A percentile compares a stretch with the other conserved stretches of the same genome.
These are phyloP conservation scores for Apiotrichum veenhuisii DNA, from an alignment of 1,284 basidiomycete genomes.

Conservation along the genomic window DNA sequence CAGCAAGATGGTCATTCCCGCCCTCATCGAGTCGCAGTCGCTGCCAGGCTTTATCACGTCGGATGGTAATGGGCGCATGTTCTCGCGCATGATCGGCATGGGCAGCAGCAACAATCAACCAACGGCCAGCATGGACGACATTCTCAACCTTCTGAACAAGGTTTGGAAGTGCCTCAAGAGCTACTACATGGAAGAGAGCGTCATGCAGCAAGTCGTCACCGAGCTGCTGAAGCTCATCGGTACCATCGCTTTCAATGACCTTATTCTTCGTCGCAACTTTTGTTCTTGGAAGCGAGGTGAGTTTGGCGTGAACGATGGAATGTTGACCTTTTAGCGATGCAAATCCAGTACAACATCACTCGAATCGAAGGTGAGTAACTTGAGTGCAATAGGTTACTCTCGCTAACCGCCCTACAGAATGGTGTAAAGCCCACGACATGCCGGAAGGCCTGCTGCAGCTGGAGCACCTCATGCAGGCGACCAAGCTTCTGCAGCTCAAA, in stretches of 20 bases:
- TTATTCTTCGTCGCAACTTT: conserved; percentile 98
- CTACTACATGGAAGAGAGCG: conserved; percentile 97
- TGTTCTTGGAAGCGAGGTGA: conserved; percentile 98
- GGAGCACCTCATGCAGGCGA: conserved; percentile 99
- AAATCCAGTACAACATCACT: conserved; percentile 98
- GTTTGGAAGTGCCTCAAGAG: conserved; percentile 98
- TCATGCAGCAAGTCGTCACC: conserved; percentile 94
- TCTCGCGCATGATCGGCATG: conserved; percentile 75
- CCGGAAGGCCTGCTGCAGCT: conserved; percentile 96
- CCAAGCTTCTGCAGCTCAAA: conserved; percentile 95
- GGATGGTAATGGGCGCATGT: conserved; percentile 81
- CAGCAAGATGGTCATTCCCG: conserved; percentile 97
- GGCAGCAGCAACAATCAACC: conserved; percentile 72
- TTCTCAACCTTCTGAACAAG: conserved; percentile 93
- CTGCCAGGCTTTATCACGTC: conserved; percentile 96
- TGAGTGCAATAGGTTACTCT: conserved; percentile 52
- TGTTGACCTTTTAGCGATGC: conserved; percentile 68
- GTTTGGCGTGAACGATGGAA: conserved; percentile 28
- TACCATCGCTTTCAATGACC: conserved; percentile 96
- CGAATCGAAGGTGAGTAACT: conserved; percentile 66
- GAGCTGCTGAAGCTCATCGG: conserved; percentile 96
- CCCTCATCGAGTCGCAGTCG: conserved; percentile 94
- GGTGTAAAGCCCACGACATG: conserved; percentile 98
- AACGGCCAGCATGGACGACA: conserved; percentile 98
- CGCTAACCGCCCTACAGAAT: conserved; percentile 40